These are phyloP conservation scores for Lepidium campestre DNA, from an alignment of 441 rosid genomes.

Conservation along the genomic window DNA sequence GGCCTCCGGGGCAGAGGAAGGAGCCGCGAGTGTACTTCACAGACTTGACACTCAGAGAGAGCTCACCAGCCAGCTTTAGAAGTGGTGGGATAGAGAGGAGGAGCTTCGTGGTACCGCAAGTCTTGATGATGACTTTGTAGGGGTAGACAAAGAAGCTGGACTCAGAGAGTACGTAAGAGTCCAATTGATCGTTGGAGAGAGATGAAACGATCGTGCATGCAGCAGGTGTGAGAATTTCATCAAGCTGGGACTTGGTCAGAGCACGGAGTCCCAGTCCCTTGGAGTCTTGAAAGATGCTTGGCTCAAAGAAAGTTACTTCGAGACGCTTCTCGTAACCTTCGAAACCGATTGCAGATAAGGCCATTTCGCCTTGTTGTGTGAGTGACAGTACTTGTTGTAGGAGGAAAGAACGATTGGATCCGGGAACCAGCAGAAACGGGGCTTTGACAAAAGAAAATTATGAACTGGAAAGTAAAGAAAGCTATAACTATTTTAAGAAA, in stretches of 20 bases:
- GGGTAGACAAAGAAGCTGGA: conserved; percentile 75
- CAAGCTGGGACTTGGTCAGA: conserved; percentile 44
- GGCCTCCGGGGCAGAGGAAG: conserved; percentile 34
- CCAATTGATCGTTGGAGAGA: conserved; percentile 49
- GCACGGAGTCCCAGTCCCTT: conserved; percentile 50
- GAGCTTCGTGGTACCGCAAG: conserved; percentile 75
- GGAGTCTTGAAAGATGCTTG: conserved; percentile 48
- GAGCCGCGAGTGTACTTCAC: conserved; percentile 37
- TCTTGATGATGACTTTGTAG: conserved; percentile 65
- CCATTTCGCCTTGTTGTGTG: conserved; percentile 38
- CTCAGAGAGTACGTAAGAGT: conserved; percentile 74
- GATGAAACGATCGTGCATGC: conserved; percentile 67
- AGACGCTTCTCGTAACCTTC: conserved; percentile 79
- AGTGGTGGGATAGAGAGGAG: conserved; percentile 64
- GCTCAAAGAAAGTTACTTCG: conserved; percentile 53
- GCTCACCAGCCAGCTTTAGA: conserved; percentile 46
- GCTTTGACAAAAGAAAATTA: conserved; percentile 20
- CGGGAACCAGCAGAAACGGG: conserved; percentile 32
- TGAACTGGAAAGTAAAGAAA: conserved; percentile 20
- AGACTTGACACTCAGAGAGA: conserved; percentile 30
- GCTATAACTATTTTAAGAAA: conserved; percentile 18
- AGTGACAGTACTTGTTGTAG: conserved; percentile 8
- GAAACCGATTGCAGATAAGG: conserved; percentile 61
- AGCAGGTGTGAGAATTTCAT: conserved; percentile 56
- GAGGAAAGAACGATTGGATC: conserved; percentile 33